Evolutionary conservation across 345 rosid genomes (phyloP), one percentile per base, ranked within the genome.

Genomic region (Psidium friedrichsthalianum): DNA sequence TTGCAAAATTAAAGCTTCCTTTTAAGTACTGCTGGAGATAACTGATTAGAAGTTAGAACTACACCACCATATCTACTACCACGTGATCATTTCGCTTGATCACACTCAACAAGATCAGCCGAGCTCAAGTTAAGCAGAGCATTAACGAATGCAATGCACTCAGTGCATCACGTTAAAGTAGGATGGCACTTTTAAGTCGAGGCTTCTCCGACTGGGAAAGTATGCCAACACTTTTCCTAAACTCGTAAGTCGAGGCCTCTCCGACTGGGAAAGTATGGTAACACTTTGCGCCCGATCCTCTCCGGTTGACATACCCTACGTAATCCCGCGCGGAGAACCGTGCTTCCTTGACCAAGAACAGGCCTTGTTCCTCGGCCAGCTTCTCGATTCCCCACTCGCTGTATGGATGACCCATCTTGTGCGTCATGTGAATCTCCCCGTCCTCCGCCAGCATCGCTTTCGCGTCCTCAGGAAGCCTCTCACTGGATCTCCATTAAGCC

Each of bases 391-490:
- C 84, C 97, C 94, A 94, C 25, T 11, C 18, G 6, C 55, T 51
- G 82, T 88, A 95, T 44, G 95, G 96, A 82, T 90, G 55, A 29
- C 86, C 86, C 1, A 90, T 92, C 85, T 92, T 92, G 85, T 92
- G 95, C 24, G 93, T 86, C 52, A 92, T 87, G 57, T 94, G 96
- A 53, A 92, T 88, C 85, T 95, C 95, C 10, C 96, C 95, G 24
- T 87, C 85, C 25, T 80, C 86, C 9, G 74, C 40, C 58, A 94
- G 61, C 88, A 94, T 82, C 78, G 76, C 24, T 42, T 82, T 83
- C 10, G 95, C 94, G 85, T 83, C 94, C 54, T 85, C 55, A 95
- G 83, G 83, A 95, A 95, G 2, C 93, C 93, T 85, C 84, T 86
- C 82, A 93, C 91, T 82, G 92, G 27, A 7, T 84, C 29, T 83